A percentile compares a stretch with the other conserved stretches of the same genome.
These are phyloP conservation scores for Malassezia globosa DNA, from an alignment of 1,284 basidiomycete genomes.

Conservation along the genomic window DNA sequence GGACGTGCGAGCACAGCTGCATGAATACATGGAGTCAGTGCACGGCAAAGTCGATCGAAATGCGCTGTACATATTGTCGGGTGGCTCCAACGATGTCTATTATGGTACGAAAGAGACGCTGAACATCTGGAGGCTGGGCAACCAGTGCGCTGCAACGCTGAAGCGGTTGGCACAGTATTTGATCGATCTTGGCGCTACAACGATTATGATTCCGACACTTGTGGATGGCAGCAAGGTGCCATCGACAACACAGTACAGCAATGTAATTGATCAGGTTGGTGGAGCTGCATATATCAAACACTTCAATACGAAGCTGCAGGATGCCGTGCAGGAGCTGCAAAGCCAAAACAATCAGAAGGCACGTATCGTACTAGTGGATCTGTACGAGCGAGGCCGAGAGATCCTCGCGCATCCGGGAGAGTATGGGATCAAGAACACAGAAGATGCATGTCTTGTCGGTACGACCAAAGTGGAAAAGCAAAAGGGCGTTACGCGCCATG, in stretches of 20 bases:
- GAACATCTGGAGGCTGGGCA: neutral
- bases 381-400: neutral
- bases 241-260: slow-evolving; percentile 1
- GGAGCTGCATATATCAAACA: neutral
- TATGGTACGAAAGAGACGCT: slow-evolving; percentile 4
- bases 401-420: neutral
- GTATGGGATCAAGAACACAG: neutral
- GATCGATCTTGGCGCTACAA: slow-evolving; percentile 6
- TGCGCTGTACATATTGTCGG: slow-evolving; percentile 18
- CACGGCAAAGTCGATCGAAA: neutral
- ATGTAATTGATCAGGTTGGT: neutral
- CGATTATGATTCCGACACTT: slow-evolving; percentile 5
- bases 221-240: neutral
- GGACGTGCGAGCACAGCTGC: slow-evolving; percentile 16
- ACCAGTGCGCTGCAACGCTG: neutral
- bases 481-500: slow-evolving; percentile 5
- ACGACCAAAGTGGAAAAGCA: slow-evolving; percentile 11
- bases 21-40: slow-evolving; percentile 6
- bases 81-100: slow-evolving; percentile 20
- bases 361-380: slow-evolving; percentile 2
- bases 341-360: neutral
- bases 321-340: neutral
- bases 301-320: slow-evolving; percentile 1
- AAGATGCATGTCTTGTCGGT: slow-evolving; percentile 18
- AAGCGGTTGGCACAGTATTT: slow-evolving; percentile 2